Evolutionary conservation across 1,284 basidiomycete species (phyloP), one percentile per base, ranked within the genome.

Genomic region (Waitea zeae): DNA sequence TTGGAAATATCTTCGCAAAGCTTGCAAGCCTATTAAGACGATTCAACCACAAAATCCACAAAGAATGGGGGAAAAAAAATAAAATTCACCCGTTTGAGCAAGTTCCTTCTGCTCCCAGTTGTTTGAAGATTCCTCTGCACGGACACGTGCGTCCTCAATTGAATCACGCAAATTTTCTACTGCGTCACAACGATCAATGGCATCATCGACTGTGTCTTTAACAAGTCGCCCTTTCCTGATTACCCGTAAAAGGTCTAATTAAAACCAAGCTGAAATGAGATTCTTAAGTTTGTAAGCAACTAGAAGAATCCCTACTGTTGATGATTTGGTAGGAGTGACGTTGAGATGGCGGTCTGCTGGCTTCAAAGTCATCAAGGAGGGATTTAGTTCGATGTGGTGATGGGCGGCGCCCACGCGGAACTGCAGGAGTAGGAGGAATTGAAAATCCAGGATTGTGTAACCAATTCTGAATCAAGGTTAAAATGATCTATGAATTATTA

Each of bases 401-500:
- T 12, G 64, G 56, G 12, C 54, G 44, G 14, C 38, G 36, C 22
- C 47, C 37, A 4, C 45, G 31, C 7, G 46, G 48, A 30, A 67
- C 59, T 3, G 61, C 49, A 7, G 60, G 54, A 1, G 61, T 52
- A 3, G 53, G 49, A 6, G 48, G 43, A 17, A 20, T 30, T 20
- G 26, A 19, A 7, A 44, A 39, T 33, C 61, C 55, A 27, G 53
- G 53, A 11, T 53, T 48, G 35, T 72, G 65, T 6, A 96, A 56
- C 93, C 93, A 96, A 46, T 79, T 68, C 46, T 84, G 70, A 34
- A 96, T 86, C 29, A 99, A 64, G 17, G 89, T 59, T 30, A 97
- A 62, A 37, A 96, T 73, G 33, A 92, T 67, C 7, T n/a, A n/a
- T n/a, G n/a, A n/a, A n/a, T n/a, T n/a, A n/a, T n/a, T n/a, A n/a